phyloP scores from a whole-genome alignment of 345 rosid species.

The Arabidopsis arenosa region DNA sequence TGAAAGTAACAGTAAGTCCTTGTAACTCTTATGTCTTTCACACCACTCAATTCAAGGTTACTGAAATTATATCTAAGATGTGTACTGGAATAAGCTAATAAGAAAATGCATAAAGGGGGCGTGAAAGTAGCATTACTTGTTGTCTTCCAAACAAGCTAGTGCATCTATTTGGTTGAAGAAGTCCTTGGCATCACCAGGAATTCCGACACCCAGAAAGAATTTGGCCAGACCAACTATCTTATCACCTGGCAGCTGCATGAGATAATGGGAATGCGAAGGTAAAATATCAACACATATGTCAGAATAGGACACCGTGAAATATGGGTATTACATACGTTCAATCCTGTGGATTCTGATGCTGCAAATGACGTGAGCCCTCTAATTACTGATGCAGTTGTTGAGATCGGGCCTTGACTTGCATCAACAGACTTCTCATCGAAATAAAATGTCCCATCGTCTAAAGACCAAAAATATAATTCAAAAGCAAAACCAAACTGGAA shows the following conservation, averaged over 20 bases:
- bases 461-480: not conserved
- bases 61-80: slow-evolving; percentile 7
- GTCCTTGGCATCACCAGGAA: slow-evolving; percentile 90
- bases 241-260: slow-evolving; percentile 79
- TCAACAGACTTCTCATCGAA: slow-evolving; percentile 73
- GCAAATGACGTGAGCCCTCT: slow-evolving; percentile 78
- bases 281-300: slow-evolving; percentile 19
- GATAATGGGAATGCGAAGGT: slow-evolving; percentile 39
- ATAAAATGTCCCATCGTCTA: slow-evolving; percentile 87
- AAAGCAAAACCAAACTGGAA: not conserved
- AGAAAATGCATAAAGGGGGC: not conserved
- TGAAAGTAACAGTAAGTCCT: not conserved
- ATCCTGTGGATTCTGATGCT: slow-evolving; percentile 59
- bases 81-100: slow-evolving; percentile 9
- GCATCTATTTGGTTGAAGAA: slow-evolving; percentile 86
- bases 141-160: slow-evolving; percentile 78
- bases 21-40: not conserved
- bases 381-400: slow-evolving; percentile 85
- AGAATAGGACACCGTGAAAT: slow-evolving; percentile 12
- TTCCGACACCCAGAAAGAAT: slow-evolving; percentile 83
- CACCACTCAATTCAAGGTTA: slow-evolving; percentile 10
- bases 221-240: slow-evolving; percentile 83
- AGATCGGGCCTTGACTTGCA: slow-evolving; percentile 64
- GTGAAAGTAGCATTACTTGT: slow-evolving; percentile 58
- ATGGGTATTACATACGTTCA: slow-evolving; percentile 56